Evolutionary conservation across 495 filamentous ascomycete genomes (phyloP).

Genomic region (Xylaria castorea): DNA sequence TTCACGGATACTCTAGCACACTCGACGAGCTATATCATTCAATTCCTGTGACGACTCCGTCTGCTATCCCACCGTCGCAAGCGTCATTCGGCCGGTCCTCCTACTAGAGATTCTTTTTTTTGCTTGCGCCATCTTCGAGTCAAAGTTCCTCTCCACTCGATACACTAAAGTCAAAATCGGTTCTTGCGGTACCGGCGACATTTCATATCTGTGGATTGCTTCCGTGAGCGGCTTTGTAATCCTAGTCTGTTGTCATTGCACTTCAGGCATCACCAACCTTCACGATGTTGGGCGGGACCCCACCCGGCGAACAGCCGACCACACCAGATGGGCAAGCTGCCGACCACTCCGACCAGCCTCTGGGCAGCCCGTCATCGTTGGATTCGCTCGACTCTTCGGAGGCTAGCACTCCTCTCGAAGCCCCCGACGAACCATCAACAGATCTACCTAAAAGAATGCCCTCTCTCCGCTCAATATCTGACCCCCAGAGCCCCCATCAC

Average conservation of each 20-base stretch:
- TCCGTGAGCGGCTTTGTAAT: constrained; percentile 16
- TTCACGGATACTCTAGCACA: not conserved
- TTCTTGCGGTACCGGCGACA: not conserved
- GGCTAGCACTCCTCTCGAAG: constrained; percentile 54
- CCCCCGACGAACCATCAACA: constrained; percentile 43
- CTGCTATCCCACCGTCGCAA: not conserved
- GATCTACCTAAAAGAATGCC: constrained; percentile 55
- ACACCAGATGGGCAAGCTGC: constrained; percentile 47
- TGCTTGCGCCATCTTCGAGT: not conserved
- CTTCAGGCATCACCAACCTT: constrained; percentile 14
- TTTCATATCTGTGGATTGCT: constrained; percentile 18
- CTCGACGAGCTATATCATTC: constrained; percentile 1
- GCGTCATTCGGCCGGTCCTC: not conserved
- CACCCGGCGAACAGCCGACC: constrained; percentile 41
- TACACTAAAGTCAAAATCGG: not conserved
- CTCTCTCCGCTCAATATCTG: constrained; percentile 62
- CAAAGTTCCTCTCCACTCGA: not conserved
- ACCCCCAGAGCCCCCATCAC: constrained; percentile 54
- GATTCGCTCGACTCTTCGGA: constrained; percentile 53
- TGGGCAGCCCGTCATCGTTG: constrained; percentile 47
- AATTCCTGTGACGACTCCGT: not conserved
- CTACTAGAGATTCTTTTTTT: not conserved
- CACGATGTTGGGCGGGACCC: constrained; percentile 43
- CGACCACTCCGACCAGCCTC: constrained; percentile 36
- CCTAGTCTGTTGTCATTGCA: constrained; percentile 14